Base-by-base conservation (phyloP, 2,329 filamentous ascomycete genomes). In the Pseudofabraea citricarpa region DNA sequence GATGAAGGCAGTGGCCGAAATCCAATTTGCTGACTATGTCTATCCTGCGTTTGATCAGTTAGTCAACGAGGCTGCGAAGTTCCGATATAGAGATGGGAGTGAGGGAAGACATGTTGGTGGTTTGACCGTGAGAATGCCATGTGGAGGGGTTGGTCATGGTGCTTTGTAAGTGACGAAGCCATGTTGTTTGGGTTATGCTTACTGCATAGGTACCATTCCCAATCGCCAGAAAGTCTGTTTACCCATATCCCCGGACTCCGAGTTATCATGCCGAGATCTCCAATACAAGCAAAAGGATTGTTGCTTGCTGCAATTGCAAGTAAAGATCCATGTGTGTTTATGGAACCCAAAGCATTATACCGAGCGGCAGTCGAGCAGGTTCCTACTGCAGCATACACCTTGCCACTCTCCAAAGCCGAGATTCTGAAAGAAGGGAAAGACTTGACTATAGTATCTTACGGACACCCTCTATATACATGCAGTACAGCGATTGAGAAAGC, bases 1-100 rank as follows among this genome's bases (percentile, higher is more conserved):
- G 19, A 90, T 95, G 86, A 85, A 85, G 45, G 89, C 93, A 0
- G 79, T 97, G 19, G 91, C 91, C 1, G 93, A 98, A 70, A 82
- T 89, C 27, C 85, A 89, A 56, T 89, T 89, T 59, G 85, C 85
- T 18, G 85, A 89, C 59, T 89, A 89, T 57, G 80, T 88, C 27
- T 88, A 79, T 57, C 85, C 85, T 2, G 83, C 85, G 0, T 88
- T 87, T 54, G 85, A 89, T 59, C 85, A 89, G 65, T 74, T 89
- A 40, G 83, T 88, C 52, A 88, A 88, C 52, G 85, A 89, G 64
- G 83, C 82, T 1, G 82, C 83, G 31, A 88, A 88, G 57, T 79
- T 82, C 53, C 69, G 84, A 41, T 88, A 83, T 57, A 70, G 83
- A 48, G 77, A 82, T 53, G 83, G 81, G 10, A 63, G 54, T 2